phyloP scores from a whole-genome alignment of 2,329 filamentous ascomycete genomes.

The Trichophyton verrucosum region DNA sequence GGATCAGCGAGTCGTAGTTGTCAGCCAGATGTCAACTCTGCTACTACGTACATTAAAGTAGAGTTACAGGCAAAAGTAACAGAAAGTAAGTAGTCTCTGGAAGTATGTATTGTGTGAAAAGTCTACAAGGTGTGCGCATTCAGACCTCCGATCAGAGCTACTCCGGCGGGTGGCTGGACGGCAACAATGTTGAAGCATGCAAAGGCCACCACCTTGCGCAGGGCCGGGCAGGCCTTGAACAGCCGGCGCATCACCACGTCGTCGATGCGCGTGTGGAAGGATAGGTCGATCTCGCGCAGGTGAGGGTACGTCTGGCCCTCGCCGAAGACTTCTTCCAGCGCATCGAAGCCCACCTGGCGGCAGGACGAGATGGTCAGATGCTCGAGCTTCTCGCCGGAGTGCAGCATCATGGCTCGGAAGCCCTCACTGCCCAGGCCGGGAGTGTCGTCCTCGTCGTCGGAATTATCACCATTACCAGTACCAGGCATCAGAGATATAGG shows the following conservation, averaged over 20 bases:
- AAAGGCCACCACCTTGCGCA: slow-evolving; percentile 48
- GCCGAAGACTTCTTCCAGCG: slow-evolving; percentile 64
- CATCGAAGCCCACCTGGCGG: slow-evolving; percentile 60
- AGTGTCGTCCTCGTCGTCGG: slow-evolving; percentile 19
- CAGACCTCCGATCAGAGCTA: slow-evolving; percentile 49
- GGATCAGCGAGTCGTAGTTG: too few species aligned
- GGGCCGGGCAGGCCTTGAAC: slow-evolving; percentile 34
- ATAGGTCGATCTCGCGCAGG: slow-evolving; percentile 61
- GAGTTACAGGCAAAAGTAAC: too few species aligned
- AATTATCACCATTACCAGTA: slow-evolving; percentile 22
- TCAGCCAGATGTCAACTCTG: too few species aligned
- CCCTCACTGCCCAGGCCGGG: slow-evolving; percentile 59
- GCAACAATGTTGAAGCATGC: slow-evolving; percentile 49
- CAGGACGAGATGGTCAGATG: slow-evolving; percentile 70
- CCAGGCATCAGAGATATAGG: slow-evolving; percentile 47
- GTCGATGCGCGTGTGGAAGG: slow-evolving; percentile 45
- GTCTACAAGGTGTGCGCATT: slow-evolving; percentile 34
- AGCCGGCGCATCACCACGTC: slow-evolving; percentile 34
- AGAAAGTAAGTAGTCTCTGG: too few species aligned
- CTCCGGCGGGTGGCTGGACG: slow-evolving; percentile 43
- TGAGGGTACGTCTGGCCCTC: slow-evolving; percentile 34
- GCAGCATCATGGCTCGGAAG: slow-evolving; percentile 70
- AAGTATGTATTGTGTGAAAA: too few species aligned
- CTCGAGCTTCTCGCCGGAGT: slow-evolving; percentile 57
- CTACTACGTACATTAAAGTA: too few species aligned